Evolutionary conservation across 331 rosid genomes (phyloP).

Genomic region (Phaseolus coccineus): DNA sequence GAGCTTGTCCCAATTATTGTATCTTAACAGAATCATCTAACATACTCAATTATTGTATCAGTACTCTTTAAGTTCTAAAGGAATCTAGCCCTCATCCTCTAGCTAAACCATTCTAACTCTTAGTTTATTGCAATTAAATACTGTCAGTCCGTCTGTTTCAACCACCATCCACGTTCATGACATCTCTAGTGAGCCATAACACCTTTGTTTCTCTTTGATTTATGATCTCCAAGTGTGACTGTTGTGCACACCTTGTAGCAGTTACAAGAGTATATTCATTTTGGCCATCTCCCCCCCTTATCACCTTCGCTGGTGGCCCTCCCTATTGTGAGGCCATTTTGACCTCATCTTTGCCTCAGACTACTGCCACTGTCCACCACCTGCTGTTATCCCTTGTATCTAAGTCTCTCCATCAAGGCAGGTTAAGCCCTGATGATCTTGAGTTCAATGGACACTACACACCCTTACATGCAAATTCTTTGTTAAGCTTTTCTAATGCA

Average conservation of each 20-base stretch:
- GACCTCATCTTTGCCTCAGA: background rate
- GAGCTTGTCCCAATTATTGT: background rate
- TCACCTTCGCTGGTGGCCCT: background rate
- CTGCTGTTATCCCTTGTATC: too few species aligned
- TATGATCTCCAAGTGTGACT: background rate
- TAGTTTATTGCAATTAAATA: slow-evolving; percentile 11
- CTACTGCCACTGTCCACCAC: background rate
- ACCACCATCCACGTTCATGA: background rate
- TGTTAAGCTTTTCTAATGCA: background rate
- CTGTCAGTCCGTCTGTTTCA: background rate
- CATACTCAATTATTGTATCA: background rate
- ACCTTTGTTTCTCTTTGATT: background rate
- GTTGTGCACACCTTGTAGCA: background rate
- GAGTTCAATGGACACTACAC: background rate
- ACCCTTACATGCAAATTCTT: background rate
- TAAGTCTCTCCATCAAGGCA: background rate
- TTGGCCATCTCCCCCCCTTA: background rate
- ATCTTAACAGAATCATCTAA: background rate
- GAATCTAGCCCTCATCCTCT: background rate
- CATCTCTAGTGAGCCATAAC: background rate
- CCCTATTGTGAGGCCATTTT: background rate
- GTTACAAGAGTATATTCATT: background rate
- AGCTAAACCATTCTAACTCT: background rate
- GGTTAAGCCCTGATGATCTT: background rate
- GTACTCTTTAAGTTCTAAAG: background rate